phyloP scores from a whole-genome alignment of 2,329 filamentous ascomycete species.

The Cladobotryum protrusum region DNA sequence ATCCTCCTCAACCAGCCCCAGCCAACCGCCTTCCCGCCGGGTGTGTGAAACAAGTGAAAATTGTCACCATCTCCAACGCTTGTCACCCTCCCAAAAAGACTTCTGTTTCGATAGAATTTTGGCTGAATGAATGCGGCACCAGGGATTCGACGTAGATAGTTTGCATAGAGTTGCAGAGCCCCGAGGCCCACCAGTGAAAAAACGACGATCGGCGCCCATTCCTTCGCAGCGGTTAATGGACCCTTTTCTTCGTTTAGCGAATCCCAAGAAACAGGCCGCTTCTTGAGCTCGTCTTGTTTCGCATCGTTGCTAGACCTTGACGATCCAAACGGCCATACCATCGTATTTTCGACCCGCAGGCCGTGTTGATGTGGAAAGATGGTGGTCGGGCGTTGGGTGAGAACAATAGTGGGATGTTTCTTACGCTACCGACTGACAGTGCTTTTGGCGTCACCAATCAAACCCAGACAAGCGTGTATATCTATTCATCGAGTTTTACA shows the following conservation, averaged over 20 bases:
- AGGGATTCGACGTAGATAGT: conserved; percentile 79
- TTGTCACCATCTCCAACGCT: conserved; percentile 95
- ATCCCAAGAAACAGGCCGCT: conserved; percentile 32
- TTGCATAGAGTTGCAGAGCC: conserved; percentile 55
- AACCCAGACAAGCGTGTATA: neutral
- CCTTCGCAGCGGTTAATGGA: conserved; percentile 30
- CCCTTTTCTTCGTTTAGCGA: conserved; percentile 25
- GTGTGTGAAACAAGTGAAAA: conserved; percentile 90
- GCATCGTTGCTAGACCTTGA: conserved; percentile 20
- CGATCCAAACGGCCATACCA: conserved; percentile 37
- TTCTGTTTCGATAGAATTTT: conserved; percentile 66
- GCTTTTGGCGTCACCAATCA: neutral
- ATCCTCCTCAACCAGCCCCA: conserved; percentile 89
- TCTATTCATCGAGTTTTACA: too few relatives aligned
- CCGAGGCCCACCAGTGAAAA: conserved; percentile 33
- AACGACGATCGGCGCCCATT: conserved; percentile 34
- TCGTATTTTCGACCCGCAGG: conserved; percentile 27
- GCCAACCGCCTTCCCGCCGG: conserved; percentile 76
- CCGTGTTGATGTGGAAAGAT: conserved; percentile 13
- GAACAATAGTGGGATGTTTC: neutral
- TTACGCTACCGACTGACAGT: neutral
- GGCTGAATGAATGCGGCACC: conserved; percentile 69
- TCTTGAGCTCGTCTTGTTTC: conserved; percentile 18
- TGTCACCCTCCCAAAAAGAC: conserved; percentile 78
- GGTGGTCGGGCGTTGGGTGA: neutral